Evolutionary conservation across 164 flowering plant species (phyloP), one percentile per base, ranked within the genome.

Genomic region (Echeveria elegans): DNA sequence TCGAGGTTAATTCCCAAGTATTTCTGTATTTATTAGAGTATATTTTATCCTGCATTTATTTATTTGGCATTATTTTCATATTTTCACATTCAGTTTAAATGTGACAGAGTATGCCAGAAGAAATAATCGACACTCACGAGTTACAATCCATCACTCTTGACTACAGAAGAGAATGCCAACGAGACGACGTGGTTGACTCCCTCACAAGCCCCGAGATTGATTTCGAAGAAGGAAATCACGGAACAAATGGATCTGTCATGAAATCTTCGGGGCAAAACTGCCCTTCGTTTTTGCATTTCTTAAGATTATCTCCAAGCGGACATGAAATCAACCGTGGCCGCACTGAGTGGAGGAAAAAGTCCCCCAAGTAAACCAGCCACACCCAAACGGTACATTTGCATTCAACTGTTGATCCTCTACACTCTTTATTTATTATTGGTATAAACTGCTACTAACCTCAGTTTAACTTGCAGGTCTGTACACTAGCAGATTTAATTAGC

Each of bases 101-200:
- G 30, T 73, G 41, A 43, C 88, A 91, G 97, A 89, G 99, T 77
- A 84, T 91, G 48, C 99, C 99, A 64, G 90, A 94, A 80, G 92
- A 89, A 69, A 74, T 87, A 61, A 81, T 91, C 34, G 92, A 91
- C 63, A 82, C 84, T 28, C 87, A 88, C 70, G 96, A 91, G 77
- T 80, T 91, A 63, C 81, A 86, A 71, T 86, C 83, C 31, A 89
- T 94, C 70, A 91, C 96, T 41, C 65, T 94, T 32, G 97, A 89
- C 63, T 91, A 94, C 75, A 77, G 96, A 67, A 75, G 90, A 56
- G 99, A 91, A 72, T 94, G 97, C 78, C 99, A 88, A 74, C 96
- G 82, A 1, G 85, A 88, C 64, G 92, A 89, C 72, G 40, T 82
- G 2, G 96, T 94, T 18, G 96, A 94, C 75, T 91, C 97, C 67